Evolutionary conservation across 331 rosid genomes (phyloP), one percentile per base, ranked within the genome.

Genomic region (Rhamnella rubrinervis): DNA sequence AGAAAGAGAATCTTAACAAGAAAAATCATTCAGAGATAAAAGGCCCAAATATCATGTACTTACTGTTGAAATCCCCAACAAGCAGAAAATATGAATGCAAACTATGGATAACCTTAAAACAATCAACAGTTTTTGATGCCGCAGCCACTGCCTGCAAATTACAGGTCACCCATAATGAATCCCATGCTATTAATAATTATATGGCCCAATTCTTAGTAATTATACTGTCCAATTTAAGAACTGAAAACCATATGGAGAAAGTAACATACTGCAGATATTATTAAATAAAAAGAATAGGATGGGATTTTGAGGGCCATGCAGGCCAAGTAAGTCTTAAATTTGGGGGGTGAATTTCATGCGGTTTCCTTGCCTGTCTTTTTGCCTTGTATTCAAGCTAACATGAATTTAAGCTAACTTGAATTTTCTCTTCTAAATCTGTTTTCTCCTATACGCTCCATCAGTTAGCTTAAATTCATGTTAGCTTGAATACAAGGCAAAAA

Each of bases 61-160:
- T 81, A 91, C 98, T 75, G 78, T 89, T 71, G 60, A 80, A 78
- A 81, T 93, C 89, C 70, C 98, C 98, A 12, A 79, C 73, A 39
- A 88, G 96, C 79, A 91, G 80, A 80, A 91, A 93, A 87, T 91
- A 88, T 46, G 90, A 85, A 76, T 93, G 97, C 83, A 93, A 70
- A 78, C 97, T 93, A 65, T 93, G 97, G 69, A 89, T 87, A 75
- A 85, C 15, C 82, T 87, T 91, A 62, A 81, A 86, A 72, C 72
- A 80, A 75, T 91, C 96, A 73, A 91, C 87, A 71, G 98, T 89
- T 85, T 93, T 91, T 47, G 98, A 84, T 68, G 98, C 98, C 17
- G 98, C 97, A 41, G 87, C 97, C 80, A 93, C 73, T 71, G 95
- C 98, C 98, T 93, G 96, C 78, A 76, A 60, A 57, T 73, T 35